A percentile compares a stretch with the other conserved stretches of the same genome.
Conservation (phyloP, 106 monocot genomes). For the Apostasia shenzhenica region DNA sequence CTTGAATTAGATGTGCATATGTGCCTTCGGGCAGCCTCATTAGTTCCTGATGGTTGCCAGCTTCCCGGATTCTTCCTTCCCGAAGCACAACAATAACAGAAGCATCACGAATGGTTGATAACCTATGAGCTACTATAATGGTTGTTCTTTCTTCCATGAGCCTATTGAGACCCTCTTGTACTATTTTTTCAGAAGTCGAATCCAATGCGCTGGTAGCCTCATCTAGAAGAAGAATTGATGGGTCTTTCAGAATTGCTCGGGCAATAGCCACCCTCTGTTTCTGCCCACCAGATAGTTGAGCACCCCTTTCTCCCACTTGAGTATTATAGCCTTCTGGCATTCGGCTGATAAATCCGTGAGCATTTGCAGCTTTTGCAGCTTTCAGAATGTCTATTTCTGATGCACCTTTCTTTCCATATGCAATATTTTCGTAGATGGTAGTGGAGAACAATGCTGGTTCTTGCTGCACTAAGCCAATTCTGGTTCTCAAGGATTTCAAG, state of each 20-base stretch:
- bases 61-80: constrained; percentile 3
- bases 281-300: constrained; percentile 30
- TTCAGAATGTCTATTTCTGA: constrained; percentile 12
- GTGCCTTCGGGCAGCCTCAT: constrained; percentile 9
- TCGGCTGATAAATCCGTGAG: constrained; percentile 18
- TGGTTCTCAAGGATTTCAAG: constrained; percentile 19
- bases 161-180: constrained; percentile 27
- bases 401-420: constrained; percentile 8
- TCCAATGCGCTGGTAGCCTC: constrained; percentile 34
- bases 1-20: constrained; percentile 14
- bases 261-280: constrained; percentile 33
- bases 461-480: constrained; percentile 26
- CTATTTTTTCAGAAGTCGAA: constrained; percentile 18
- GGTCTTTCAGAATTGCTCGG: constrained; percentile 28
- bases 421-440: constrained; percentile 23
- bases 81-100: constrained; percentile 15
- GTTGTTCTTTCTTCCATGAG: constrained; percentile 23
- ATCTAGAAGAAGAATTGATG: constrained; percentile 29
- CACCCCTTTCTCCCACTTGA: constrained; percentile 21
- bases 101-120: constrained; percentile 31
- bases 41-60: constrained; percentile 13
- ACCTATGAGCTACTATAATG: constrained; percentile 22
- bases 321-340: constrained; percentile 26
- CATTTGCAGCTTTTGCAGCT: constrained; percentile 26
- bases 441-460: constrained; percentile 24